Conservation (phyloP, 139 green algal species). For the Zygnema cylindricum region DNA sequence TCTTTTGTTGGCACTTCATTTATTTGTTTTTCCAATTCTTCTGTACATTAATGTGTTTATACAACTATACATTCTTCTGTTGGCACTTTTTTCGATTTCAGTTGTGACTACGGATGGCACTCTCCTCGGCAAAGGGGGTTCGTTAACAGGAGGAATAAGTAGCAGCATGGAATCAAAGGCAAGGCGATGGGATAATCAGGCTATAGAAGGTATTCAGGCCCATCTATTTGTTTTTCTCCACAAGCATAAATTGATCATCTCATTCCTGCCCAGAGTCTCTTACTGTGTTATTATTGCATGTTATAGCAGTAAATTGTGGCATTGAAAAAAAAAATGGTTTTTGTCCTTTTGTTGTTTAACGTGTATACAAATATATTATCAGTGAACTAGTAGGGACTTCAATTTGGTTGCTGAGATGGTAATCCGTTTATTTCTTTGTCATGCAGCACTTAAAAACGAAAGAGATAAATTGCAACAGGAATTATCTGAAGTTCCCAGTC, state of each 20-base stretch:
- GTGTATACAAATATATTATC: too few relatives aligned
- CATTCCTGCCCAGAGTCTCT: too few relatives aligned
- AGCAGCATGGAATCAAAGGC: slow-evolving; percentile 52
- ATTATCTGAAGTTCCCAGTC: slow-evolving; percentile 42
- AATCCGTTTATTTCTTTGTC: too few relatives aligned
- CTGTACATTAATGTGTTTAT: background rate
- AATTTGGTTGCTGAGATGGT: too few relatives aligned
- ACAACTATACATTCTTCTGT: background rate
- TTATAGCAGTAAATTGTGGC: too few relatives aligned
- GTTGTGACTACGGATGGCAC: slow-evolving; percentile 87
- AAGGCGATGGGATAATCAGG: slow-evolving; percentile 75
- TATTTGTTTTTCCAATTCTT: background rate
- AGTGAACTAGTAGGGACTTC: too few relatives aligned
- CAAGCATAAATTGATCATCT: too few relatives aligned
- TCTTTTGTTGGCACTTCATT: background rate
- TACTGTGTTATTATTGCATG: too few relatives aligned
- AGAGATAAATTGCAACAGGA: slow-evolving; percentile 42
- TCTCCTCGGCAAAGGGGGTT: slow-evolving; percentile 82
- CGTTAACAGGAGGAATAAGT: slow-evolving; percentile 78
- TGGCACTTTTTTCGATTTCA: slow-evolving; percentile 51
- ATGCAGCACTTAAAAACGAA: slow-evolving; percentile 38
- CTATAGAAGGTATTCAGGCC: slow-evolving; percentile 46
- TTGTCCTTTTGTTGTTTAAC: too few relatives aligned
- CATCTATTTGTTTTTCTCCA: slow-evolving; percentile 4
- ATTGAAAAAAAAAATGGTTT: too few relatives aligned